Base-by-base conservation (phyloP, 1,284 basidiomycete species). In the Pseudozyma pruni region DNA sequence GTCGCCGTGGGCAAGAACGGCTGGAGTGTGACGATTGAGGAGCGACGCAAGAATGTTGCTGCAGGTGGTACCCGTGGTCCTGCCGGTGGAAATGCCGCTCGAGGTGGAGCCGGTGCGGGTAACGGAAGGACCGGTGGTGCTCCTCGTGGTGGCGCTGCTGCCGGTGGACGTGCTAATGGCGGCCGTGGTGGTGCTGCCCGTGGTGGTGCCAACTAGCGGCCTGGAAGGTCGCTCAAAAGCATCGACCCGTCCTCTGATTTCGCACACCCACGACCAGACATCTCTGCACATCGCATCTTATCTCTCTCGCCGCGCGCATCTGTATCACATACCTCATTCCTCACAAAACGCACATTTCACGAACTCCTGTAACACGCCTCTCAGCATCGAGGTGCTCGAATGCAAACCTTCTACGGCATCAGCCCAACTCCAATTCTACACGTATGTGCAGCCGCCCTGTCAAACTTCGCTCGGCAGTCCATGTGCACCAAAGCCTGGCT, bases 41-140 rank as follows among this genome's bases (percentile, higher is more conserved):
- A 90, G 54, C 88, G 91, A 83, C 94, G 93, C 86, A 93, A 94
- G 85, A 87, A 91, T 45, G 87, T 88, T 39, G 92, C 94, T 41
- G 85, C 92, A 48, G 89, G 82, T 22, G 33, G 13, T 20, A 22
- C 23, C 14, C 23, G 23, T 7, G 34, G 34, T 17, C 38, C 14
- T 45, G 37, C 23, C 16, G 47, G 54, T 46, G 51, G 35, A 6
- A 37, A 33, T 42, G 33, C 44, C 9, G 42, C 42, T 27, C 25
- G 31, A 16, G 48, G 47, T 13, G 54, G 46, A n/a, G 48, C 35
- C 38, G 53, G 53, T 19, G 50, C 41, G 33, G 52, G 35, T 19
- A 42, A 41, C 13, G 50, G 42, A 2, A 33, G 19, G 16, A 49
- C 17, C 35, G 57, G 52, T 29, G 67, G 47, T 33, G 56, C 33